These are phyloP conservation scores for Epichloe baconii DNA, from an alignment of 2,329 filamentous ascomycete species.

Conservation along the genomic window DNA sequence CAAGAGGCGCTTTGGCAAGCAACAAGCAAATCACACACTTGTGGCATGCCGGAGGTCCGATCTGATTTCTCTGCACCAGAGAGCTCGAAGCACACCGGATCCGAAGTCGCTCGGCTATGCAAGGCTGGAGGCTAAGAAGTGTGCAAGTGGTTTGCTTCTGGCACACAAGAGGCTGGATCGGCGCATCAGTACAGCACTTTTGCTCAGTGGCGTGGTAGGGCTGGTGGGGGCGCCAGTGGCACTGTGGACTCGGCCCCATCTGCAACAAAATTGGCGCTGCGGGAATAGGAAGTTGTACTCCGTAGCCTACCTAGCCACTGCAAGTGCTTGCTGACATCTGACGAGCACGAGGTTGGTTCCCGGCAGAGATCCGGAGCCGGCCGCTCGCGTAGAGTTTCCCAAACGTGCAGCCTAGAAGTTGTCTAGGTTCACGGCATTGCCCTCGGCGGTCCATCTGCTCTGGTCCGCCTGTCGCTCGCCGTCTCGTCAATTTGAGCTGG, in stretches of 20 bases:
- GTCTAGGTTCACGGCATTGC: no score
- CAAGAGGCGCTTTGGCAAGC: neutral
- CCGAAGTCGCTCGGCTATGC: constrained; percentile 1
- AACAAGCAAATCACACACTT: neutral
- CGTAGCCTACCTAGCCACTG: neutral
- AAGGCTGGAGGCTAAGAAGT: neutral
- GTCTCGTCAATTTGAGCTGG: neutral
- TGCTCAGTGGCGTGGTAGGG: neutral
- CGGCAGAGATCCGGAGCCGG: constrained; percentile 5
- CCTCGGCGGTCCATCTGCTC: no score
- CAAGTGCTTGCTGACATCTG: constrained; percentile 1
- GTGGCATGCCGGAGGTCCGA: neutral
- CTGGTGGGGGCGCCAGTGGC: constrained; percentile 2
- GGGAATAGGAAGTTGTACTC: neutral
- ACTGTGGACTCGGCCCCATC: neutral
- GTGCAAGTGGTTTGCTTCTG: neutral
- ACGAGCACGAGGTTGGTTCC: constrained; percentile 2
- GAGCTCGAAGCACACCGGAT: neutral
- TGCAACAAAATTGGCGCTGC: neutral
- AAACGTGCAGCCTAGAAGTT: no score
- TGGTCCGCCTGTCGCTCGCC: neutral
- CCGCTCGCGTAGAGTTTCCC: neutral
- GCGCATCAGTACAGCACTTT: neutral
- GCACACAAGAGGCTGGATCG: neutral
- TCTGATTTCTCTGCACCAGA: neutral